phyloP scores from a whole-genome alignment of 768 basidiomycete species.

The Phanerochaete sordida region DNA sequence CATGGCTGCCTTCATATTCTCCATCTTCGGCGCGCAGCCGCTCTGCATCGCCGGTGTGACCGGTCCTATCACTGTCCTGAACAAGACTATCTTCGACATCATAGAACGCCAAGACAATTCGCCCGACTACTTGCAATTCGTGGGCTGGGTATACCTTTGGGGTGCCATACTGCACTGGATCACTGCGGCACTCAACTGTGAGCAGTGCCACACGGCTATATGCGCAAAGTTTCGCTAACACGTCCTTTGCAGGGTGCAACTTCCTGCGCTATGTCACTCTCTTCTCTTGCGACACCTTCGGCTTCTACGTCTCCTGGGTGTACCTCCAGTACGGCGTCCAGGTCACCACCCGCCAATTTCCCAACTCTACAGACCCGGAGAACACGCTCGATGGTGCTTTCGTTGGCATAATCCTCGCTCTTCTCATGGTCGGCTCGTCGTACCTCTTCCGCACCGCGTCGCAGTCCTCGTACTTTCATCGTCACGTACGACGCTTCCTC shows the following conservation, averaged over 20 bases:
- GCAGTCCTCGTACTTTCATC: constrained; percentile 62
- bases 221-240: background rate
- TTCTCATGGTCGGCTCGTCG: constrained; percentile 71
- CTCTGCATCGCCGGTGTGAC: constrained; percentile 89
- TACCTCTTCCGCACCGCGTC: constrained; percentile 73
- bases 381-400: constrained; percentile 43
- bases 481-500: constrained; percentile 69
- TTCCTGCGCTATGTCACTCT: constrained; percentile 84
- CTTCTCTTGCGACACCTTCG: constrained; percentile 90
- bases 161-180: constrained; percentile 84
- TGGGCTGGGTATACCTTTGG: constrained; percentile 94
- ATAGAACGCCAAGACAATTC: constrained; percentile 51
- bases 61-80: constrained; percentile 92
- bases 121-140: constrained; percentile 79
- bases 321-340: constrained; percentile 90
- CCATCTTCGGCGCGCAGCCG: constrained; percentile 86
- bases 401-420: constrained; percentile 68
- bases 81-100: constrained; percentile 85
- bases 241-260: constrained; percentile 63
- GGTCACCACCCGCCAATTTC: constrained; percentile 73
- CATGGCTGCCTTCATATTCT: constrained; percentile 87
- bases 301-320: constrained; percentile 90
- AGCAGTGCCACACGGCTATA: constrained; percentile 16
- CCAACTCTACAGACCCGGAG: constrained; percentile 4
- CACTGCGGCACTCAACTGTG: constrained; percentile 76